A percentile compares a stretch with the other conserved stretches of the same genome.
These are phyloP conservation scores for Rutstroemia sp. DNA, from an alignment of 2,329 filamentous ascomycete genomes.

Conservation along the genomic window DNA sequence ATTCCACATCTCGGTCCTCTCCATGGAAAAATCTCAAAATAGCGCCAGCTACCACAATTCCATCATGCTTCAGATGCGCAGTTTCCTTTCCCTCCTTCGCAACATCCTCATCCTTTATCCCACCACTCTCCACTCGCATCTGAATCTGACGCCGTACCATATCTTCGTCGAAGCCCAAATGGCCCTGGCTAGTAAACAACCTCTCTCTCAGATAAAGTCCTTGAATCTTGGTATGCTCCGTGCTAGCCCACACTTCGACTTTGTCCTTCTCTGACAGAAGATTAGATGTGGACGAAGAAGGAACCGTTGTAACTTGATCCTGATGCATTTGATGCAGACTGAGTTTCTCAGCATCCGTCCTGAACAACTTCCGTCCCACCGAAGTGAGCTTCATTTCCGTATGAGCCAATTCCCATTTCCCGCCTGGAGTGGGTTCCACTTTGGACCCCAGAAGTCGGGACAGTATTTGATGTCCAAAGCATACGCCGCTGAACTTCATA, in stretches of 20 bases:
- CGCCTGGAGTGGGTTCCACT: slow-evolving; percentile 58
- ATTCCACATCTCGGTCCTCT: slow-evolving; percentile 12
- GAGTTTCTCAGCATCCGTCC: slow-evolving; percentile 36
- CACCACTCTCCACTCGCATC: slow-evolving; percentile 60
- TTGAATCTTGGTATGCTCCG: slow-evolving; percentile 63
- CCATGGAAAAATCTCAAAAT: slow-evolving; percentile 63
- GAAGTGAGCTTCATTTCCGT: slow-evolving; percentile 59
- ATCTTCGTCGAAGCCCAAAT: slow-evolving; percentile 71
- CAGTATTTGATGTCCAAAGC: slow-evolving; percentile 83
- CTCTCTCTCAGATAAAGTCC: slow-evolving; percentile 64
- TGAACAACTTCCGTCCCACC: slow-evolving; percentile 64
- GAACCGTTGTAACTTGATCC: slow-evolving; percentile 50
- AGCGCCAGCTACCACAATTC: slow-evolving; percentile 60
- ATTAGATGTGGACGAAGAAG: slow-evolving; percentile 44
- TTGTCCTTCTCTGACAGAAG: slow-evolving; percentile 29
- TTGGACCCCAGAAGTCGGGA: slow-evolving; percentile 61
- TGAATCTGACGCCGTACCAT: slow-evolving; percentile 56
- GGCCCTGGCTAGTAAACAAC: slow-evolving; percentile 74
- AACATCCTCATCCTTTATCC: slow-evolving; percentile 64
- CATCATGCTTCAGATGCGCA: slow-evolving; percentile 65
- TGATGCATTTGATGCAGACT: slow-evolving; percentile 78
- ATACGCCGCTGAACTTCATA: slow-evolving; percentile 72
- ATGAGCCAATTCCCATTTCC: slow-evolving; percentile 76
- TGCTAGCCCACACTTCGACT: slow-evolving; percentile 56
- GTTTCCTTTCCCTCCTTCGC: slow-evolving; percentile 62